Evolutionary conservation across 129 eudicot species (phyloP), one percentile per base, ranked within the genome.

Genomic region (Saposhnikovia divaricata): DNA sequence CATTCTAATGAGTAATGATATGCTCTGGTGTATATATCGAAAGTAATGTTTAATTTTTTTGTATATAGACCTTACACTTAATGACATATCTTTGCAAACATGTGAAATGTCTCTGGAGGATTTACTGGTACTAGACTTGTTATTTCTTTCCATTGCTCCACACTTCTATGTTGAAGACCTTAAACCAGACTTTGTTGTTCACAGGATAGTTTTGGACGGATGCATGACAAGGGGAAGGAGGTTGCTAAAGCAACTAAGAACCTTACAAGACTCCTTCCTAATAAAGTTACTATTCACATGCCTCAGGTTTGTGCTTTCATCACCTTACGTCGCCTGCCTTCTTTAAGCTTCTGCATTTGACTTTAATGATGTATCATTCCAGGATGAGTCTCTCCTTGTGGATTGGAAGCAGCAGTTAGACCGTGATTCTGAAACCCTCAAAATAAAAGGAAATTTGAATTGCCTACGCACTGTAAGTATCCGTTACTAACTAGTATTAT

Each of bases 151-250:
- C 73, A 31, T 66, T 66, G 66, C 72, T 66, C 69, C 34, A 61
- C 34, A 10, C 14, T 21, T 61, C 13, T 11, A 65, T 46, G 38
- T 38, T 46, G 21, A 53, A 81, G 78, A 77, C 42, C 81, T 84
- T 42, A 90, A 81, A 77, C 55, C 13, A 47, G 77, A 76, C 46
- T 59, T 80, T 51, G 40, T 38, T 53, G 4, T 21, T 79, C 74
- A 73, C 97, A 95, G 97, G 97, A 90, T 85, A 87, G 91, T 84
- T 86, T 92, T 78, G 98, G 93, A 75, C 90, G 92, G 78, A 77
- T 92, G 76, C 92, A 86, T 86, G 96, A 95, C 48, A 85, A 85
- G 80, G 88, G 90, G 27, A 90, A 90, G 84, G 98, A 92, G 48
- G 85, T 88, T 72, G 85, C 97, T 48, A 90, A 91, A 84, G 86